Percentiles rank a stretch among this genome's conserved stretches.
phyloP scores from a whole-genome alignment of 2,329 filamentous ascomycete species.

The Colletotrichum coccodes region DNA sequence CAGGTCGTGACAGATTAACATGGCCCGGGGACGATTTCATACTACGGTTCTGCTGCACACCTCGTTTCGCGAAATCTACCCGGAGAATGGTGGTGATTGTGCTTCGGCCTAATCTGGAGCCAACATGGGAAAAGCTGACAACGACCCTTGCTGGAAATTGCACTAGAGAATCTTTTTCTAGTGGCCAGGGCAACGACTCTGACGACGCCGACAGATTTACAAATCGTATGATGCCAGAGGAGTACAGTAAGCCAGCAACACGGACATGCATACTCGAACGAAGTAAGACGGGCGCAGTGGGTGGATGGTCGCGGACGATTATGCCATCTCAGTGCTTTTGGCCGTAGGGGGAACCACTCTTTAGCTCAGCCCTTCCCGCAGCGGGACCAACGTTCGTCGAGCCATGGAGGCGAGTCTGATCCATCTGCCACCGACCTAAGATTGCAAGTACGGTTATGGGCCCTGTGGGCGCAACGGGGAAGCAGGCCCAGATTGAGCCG shows the following conservation, averaged over 20 bases:
- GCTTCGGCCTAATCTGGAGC: not conserved
- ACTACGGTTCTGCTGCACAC: not conserved
- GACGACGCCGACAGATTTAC: not conserved
- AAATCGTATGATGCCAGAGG: conserved; percentile 2
- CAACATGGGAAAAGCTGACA: not conserved
- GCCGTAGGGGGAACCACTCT: not conserved
- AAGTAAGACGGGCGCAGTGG: not conserved
- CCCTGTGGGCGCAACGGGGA: not conserved
- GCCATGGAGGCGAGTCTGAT: not conserved
- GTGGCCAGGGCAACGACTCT: too few species aligned
- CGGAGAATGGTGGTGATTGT: not conserved
- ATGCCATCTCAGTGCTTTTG: not conserved
- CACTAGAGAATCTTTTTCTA: not conserved
- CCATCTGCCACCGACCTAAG: conserved; percentile 8
- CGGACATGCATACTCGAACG: not conserved
- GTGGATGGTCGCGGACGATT: not conserved
- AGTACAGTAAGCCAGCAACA: not conserved
- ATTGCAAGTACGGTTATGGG: not conserved
- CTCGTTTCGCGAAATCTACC: not conserved
- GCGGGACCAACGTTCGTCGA: not conserved
- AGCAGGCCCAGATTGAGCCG: conserved; percentile 1
- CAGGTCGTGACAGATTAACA: not conserved
- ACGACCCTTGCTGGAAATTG: not conserved
- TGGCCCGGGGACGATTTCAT: not conserved
- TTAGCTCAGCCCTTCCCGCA: conserved; percentile 10